Evolutionary conservation across 176 grass and related monocot genomes (phyloP), one percentile per base, ranked within the genome.

Genomic region (Saccharum spontaneum): DNA sequence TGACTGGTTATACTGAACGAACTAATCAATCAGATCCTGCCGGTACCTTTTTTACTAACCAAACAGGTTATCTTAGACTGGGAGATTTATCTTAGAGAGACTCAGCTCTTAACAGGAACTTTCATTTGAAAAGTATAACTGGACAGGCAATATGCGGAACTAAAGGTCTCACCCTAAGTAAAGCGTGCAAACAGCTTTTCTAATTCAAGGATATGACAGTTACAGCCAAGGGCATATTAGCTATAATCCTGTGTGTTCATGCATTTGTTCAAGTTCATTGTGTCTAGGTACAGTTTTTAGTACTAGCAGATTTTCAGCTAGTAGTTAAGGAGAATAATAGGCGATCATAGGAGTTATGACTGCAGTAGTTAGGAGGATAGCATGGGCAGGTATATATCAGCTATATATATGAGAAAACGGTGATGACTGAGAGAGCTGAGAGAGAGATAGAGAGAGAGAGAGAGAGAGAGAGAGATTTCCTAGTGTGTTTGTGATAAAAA

Each of bases 71-170:
- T 60, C 55, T 23, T 60, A 60, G n/a, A 61, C 57, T 61, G 8
- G n/a, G n/a, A 61, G 57, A 23, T 24, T 68, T 76, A 60, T 64
- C 38, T 60, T 66, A 22, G n/a, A 76, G 20, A 52, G 74, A 18
- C 7, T 79, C 17, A 55, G 15, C 54, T 84, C 14, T 78, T 10
- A 22, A 22, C 41, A 72, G 26, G 34, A 18, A 69, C 50, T 26
- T 80, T 45, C 13, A 67, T 73, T 62, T 79, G 22, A 84, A 73
- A 78, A 73, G 31, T 79, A 10, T 26, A 79, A 52, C 8, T 31
- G 26, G 44, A 78, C 26, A 73, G 1, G 10, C 31, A 33, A 17
- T 40, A 79, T 43, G 43, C 23, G 24, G 31, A 52, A 67, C 75
- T 45, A 77, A 71, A 37, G 24, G 23, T 8, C 34, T 80, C 52